Evolutionary conservation across 2,329 filamentous ascomycete genomes (phyloP), one percentile per base, ranked within the genome.

Genomic region (Fusarium virguliforme): DNA sequence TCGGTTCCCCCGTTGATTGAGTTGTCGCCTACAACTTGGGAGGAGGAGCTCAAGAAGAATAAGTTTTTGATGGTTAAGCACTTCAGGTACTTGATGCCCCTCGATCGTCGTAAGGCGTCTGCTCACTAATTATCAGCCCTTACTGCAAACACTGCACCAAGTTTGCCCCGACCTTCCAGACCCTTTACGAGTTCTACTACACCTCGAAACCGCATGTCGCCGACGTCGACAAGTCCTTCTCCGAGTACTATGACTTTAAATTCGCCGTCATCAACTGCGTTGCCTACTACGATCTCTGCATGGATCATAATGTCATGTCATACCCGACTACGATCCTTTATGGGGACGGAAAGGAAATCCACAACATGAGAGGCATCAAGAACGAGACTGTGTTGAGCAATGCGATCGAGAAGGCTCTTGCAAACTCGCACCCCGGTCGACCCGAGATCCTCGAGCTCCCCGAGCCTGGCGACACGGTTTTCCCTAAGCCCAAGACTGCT

Each of bases 131-230:
- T 46, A 32, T 8, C 64, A 90, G 88, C 74, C 88, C 88, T 10
- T 89, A 84, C 72, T 90, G 88, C 81, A 87, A 86, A 51, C 94
- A 97, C 81, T 98, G 95, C 83, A 87, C 87, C 79, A 85, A 87
- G 55, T 93, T 94, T 77, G 94, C 93, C 58, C 96, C 96, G 8
- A 91, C 89, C 56, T 98, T 90, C 86, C 94, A 98, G 82, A 98
- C 95, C 6, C 82, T 95, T 13, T 97, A 98, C 85, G 96, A 99
- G 83, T 98, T 91, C 81, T 99, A 98, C 84, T 85, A 94, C 83
- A 98, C 95, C 38, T 96, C 94, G 38, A 91, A 94, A 75, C 91
- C 92, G 15, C 83, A 91, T 79, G 75, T 85, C 83, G 75, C 84
- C 80, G 73, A 88, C 83, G 82, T 87, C 83, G 75, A 89, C 82